These are phyloP conservation scores for Prunus campanulata DNA, from an alignment of 306 rosid genomes.

Conservation along the genomic window DNA sequence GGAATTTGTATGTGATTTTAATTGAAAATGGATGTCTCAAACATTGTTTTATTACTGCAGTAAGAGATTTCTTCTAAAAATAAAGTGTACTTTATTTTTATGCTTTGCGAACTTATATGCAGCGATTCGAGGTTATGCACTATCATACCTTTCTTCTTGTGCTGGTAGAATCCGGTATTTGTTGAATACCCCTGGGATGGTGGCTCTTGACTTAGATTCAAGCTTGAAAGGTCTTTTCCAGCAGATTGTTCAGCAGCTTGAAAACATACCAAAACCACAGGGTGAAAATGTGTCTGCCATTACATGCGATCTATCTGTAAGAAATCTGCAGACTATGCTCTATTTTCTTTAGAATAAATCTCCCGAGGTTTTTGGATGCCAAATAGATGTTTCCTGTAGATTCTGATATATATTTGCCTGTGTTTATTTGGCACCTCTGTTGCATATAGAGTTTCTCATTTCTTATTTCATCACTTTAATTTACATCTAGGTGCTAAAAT, in stretches of 20 bases:
- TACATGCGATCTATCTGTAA: conserved; percentile 76
- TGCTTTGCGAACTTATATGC: conserved; percentile 42
- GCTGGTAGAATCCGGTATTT: conserved; percentile 94
- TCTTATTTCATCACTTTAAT: neutral
- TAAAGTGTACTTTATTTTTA: neutral
- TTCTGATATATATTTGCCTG: neutral
- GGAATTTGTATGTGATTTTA: neutral
- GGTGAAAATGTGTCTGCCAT: conserved; percentile 89
- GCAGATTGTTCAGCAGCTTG: conserved; percentile 83
- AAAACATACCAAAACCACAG: conserved; percentile 90
- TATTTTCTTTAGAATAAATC: conserved; percentile 9
- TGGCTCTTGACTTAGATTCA: conserved; percentile 94
- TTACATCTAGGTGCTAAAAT: neutral
- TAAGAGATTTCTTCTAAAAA: neutral
- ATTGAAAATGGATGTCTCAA: neutral
- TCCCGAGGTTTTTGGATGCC: neutral
- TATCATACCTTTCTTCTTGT: conserved; percentile 91
- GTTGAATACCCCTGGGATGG: conserved; percentile 95
- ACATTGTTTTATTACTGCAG: neutral
- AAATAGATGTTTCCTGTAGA: neutral
- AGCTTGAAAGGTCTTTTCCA: conserved; percentile 74
- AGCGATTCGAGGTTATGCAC: conserved; percentile 95
- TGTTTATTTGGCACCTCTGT: conserved; percentile 2
- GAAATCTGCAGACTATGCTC: conserved; percentile 26
- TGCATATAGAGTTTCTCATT: neutral